phyloP scores from a whole-genome alignment of 1,139 yeast species.

The Geotrichum fermentans region DNA sequence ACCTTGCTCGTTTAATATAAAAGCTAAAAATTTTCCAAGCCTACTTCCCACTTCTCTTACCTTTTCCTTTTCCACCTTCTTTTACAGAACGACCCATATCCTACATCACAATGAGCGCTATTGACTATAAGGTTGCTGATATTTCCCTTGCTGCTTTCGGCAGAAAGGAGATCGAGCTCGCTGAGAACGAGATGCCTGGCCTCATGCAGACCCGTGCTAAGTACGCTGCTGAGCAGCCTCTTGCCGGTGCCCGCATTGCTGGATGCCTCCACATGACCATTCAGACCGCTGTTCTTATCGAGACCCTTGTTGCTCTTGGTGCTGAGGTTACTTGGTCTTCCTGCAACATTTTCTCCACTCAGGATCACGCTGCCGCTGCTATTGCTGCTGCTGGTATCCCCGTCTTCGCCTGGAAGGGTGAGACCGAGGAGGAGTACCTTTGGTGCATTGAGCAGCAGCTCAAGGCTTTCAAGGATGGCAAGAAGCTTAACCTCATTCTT shows the following conservation, averaged over 20 bases:
- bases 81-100: conserved; percentile 9
- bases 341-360: conserved; percentile 99
- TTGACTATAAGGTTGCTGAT: conserved; percentile 94
- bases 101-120: conserved; percentile 29
- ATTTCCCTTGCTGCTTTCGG: conserved; percentile 99
- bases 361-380: conserved; percentile 99
- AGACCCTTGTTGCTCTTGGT: conserved; percentile 95
- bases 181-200: conserved; percentile 99
- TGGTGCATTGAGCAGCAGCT: conserved; percentile 99
- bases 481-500: conserved; percentile 93
- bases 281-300: conserved; percentile 98
- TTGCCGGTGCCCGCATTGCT: conserved; percentile 97
- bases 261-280: conserved; percentile 99
- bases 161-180: conserved; percentile 98
- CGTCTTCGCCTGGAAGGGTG: conserved; percentile 99
- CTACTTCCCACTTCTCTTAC: conserved; percentile 1
- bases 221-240: conserved; percentile 90
- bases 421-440: conserved; percentile 98
- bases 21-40: conserved; percentile 1
- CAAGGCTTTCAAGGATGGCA: conserved; percentile 94
- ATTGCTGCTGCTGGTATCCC: conserved; percentile 99
- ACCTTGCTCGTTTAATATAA: neutral
- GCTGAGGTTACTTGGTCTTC: conserved; percentile 99
- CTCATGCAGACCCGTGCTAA: conserved; percentile 94
- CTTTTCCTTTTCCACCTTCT: conserved; percentile 7